Evolutionary conservation across 345 rosid genomes (phyloP), one percentile per base, ranked within the genome.

Genomic region (Sisymbrium altissimum): DNA sequence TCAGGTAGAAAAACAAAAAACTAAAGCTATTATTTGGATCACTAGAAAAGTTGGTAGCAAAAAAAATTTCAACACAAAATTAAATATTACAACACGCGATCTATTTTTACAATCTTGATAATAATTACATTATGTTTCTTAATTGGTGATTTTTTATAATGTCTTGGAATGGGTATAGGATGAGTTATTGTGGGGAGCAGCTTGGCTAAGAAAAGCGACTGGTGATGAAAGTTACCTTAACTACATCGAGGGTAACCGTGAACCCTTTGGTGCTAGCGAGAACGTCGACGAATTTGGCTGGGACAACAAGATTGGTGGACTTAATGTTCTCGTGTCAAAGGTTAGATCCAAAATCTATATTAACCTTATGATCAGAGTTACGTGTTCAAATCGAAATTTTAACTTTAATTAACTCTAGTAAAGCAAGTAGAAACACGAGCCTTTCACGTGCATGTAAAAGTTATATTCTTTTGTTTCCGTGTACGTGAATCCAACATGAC

Each of bases 171-270:
- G 7, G 21, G 19, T 82, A n/a, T n/a, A 95, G 99, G 99, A 95
- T 73, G 98, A 95, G 83, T 79, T 95, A 87, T 80, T 95, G 4
- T 95, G 99, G 99, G 98, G 91, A 79, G 98, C 99, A 64, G 92
- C 97, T 7, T 95, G 99, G 99, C 78, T 95, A 23, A 79, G 96
- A 54, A 86, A 87, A 72, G 94, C 99, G 25, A 84, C 99, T 32
- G 75, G 79, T 38, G 88, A 84, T 59, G 84, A 86, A 29, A 40
- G 77, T 72, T 95, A 84, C 75, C 89, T 92, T 14, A 76, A 44
- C 70, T 95, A 90, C 84, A 84, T 92, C 40, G 75, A 92, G 78
- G 83, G 64, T 78, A 95, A 95, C 53, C 86, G 96, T 64, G 87
- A 90, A 68, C 83, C 99, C 0, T 88, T 92, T 36, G 99, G 98